Conservation (phyloP, 192 early-diverging fungal genomes). For the Funneliformis mosseae region DNA sequence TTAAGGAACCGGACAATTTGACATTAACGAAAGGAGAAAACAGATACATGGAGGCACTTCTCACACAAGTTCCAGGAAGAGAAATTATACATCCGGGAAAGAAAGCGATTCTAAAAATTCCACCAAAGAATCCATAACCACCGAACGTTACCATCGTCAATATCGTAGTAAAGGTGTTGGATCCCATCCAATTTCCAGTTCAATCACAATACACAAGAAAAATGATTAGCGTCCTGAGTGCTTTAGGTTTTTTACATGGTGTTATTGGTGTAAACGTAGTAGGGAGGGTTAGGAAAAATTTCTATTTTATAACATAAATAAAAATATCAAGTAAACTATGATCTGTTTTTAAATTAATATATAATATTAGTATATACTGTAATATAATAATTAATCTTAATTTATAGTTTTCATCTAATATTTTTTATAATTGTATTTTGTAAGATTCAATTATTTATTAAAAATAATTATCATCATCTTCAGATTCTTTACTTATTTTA, state of each 20-base stretch:
- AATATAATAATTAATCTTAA: too few relatives aligned
- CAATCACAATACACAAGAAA: background rate
- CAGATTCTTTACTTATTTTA: too few relatives aligned
- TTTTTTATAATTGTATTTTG: too few relatives aligned
- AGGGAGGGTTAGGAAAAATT: background rate
- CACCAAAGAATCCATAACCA: background rate
- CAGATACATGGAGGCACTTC: background rate
- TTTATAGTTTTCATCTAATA: too few relatives aligned
- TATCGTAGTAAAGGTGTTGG: background rate
- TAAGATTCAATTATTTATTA: too few relatives aligned
- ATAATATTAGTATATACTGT: background rate
- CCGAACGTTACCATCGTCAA: background rate
- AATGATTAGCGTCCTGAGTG: too few relatives aligned
- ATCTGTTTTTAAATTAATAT: too few relatives aligned
- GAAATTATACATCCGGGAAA: background rate
- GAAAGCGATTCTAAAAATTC: background rate
- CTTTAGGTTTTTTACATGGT: too few relatives aligned
- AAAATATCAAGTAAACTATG: too few relatives aligned
- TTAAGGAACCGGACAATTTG: background rate
- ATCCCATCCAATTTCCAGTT: background rate
- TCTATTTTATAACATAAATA: too few relatives aligned
- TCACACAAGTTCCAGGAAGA: background rate
- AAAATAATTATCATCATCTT: too few relatives aligned
- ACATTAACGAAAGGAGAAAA: background rate
- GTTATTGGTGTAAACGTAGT: too few relatives aligned